phyloP scores from a whole-genome alignment of 164 flowering plant species.

The Dillenia suffruticosa region DNA sequence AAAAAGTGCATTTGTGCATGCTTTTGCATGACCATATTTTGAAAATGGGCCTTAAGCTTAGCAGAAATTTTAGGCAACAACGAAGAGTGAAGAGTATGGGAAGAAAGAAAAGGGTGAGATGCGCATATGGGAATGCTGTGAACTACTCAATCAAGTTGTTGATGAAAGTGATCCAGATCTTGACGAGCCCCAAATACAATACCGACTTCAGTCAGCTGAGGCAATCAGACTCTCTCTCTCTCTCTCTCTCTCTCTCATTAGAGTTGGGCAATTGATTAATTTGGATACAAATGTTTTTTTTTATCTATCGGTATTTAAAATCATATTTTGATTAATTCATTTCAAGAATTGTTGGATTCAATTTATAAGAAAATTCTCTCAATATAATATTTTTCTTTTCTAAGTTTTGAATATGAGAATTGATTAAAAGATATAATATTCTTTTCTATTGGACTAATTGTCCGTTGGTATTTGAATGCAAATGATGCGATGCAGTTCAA shows the following conservation, averaged over 20 bases:
- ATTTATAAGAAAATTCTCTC: no score
- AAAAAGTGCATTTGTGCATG: no score
- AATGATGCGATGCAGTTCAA: background rate
- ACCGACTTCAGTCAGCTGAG: slow-evolving; percentile 37
- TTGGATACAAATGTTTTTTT: background rate
- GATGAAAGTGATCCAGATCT: slow-evolving; percentile 46
- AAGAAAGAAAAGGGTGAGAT: slow-evolving; percentile 25
- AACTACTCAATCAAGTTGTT: slow-evolving; percentile 32
- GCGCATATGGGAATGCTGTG: slow-evolving; percentile 49
- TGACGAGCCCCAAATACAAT: slow-evolving; percentile 44
- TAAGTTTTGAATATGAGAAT: no score
- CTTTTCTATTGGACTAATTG: no score
- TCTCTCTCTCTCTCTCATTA: no score
- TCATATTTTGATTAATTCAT: no score
- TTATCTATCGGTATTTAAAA: no score
- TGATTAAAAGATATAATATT: no score
- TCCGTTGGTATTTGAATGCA: no score
- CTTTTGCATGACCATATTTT: background rate
- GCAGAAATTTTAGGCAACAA: slow-evolving; percentile 14
- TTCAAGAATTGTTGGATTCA: no score
- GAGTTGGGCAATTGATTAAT: no score
- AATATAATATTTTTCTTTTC: no score
- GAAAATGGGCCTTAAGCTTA: background rate
- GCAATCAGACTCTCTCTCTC: slow-evolving; percentile 20
- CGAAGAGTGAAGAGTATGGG: slow-evolving; percentile 33